Base-by-base conservation (phyloP, 176 grass and related monocot genomes). In the Luzula sylvatica region DNA sequence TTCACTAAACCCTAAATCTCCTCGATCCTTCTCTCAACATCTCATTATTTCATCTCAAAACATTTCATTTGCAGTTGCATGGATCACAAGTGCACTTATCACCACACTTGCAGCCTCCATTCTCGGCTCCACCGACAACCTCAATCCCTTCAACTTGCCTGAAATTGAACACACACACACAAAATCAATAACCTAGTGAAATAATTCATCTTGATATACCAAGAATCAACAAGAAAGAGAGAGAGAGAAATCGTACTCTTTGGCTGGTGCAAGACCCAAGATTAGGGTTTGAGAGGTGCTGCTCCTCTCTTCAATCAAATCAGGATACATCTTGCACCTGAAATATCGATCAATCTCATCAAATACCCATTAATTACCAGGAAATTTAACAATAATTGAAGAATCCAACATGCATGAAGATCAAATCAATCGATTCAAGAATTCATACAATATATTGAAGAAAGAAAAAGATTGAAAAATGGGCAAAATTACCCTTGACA, bases 291-390 rank as follows among this genome's bases (percentile, higher is more conserved):
- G 78, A 4, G 71, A 38, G 57, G 55, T 62, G 58, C 68, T 55
- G 54, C 28, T 66, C 55, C 46, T 68, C 41, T 69, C 50, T 51
- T 87, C 75, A 32, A 50, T 54, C 86, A 81, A 55, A 1, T 42
- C 82, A 20, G 72, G 87, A 76, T 87, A 83, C 82, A 83, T 87
- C 54, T 68, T 76, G 68, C 78, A 94, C 23, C 87, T 87, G 67
- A n/a, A n/a, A n/a, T n/a, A n/a, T n/a, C 67, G 65, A 14, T 19
- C 13, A 22, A 59, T 42, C 17, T 40, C 22, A 59, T 7, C 35
- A 59, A 59, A 3, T 42, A 56, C n/a, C 42, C 11, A 11, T 38
- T 22, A 58, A 22, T 55, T 59, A 60, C 9, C 13, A 20, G 23
- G 23, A 27, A 56, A 20, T 8, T 11, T 7, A 15, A 45, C 3